These are phyloP conservation scores for Alternaria viburni DNA, from an alignment of 2,329 filamentous ascomycete species.

Conservation along the genomic window DNA sequence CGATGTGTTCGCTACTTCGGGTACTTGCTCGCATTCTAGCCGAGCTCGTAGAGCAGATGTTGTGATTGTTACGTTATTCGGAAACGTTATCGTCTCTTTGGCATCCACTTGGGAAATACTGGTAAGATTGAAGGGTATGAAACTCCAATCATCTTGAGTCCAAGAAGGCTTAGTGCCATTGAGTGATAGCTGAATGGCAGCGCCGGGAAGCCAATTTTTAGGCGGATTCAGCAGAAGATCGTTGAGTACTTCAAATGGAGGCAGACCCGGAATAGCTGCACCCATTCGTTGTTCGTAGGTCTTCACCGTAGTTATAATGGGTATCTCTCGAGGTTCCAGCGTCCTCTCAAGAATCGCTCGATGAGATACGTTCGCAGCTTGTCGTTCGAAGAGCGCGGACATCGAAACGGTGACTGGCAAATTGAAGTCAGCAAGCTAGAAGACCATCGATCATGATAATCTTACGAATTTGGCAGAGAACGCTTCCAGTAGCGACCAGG, in stretches of 20 bases:
- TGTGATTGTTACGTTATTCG: constrained; percentile 14
- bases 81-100: background rate
- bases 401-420: constrained; percentile 22
- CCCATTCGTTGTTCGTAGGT: background rate
- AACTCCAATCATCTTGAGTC: constrained; percentile 23
- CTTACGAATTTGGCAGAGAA: constrained; percentile 17
- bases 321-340: constrained; percentile 14
- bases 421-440: background rate
- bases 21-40: constrained; percentile 11
- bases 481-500: constrained; percentile 15
- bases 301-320: constrained; percentile 1
- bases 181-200: constrained; percentile 13
- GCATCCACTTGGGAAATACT: background rate
- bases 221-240: background rate
- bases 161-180: constrained; percentile 20
- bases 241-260: background rate
- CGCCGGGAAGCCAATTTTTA: constrained; percentile 20
- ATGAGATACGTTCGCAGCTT: constrained; percentile 4
- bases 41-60: constrained; percentile 15
- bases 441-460: background rate
- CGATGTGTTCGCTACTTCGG: constrained; percentile 10
- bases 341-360: background rate
- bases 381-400: constrained; percentile 26
- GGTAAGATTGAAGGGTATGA: constrained; percentile 15
- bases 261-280: background rate